A percentile compares a stretch with the other conserved stretches of the same genome.
These are phyloP conservation scores for Penicillium bialowiezense DNA, from an alignment of 495 filamentous ascomycete genomes.

Conservation along the genomic window DNA sequence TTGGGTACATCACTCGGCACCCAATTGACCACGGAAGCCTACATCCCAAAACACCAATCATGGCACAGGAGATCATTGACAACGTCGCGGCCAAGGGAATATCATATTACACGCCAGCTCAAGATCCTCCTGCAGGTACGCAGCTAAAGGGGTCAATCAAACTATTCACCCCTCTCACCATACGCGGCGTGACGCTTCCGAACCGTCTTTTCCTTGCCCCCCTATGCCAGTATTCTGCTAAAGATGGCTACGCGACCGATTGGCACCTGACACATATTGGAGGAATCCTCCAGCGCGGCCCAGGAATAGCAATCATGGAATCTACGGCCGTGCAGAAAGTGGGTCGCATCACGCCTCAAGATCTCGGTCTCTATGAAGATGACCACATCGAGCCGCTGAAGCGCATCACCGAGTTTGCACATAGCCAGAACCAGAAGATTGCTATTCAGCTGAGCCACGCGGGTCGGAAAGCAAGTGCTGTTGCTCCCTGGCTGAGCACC, in stretches of 20 bases:
- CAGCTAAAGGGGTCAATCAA: constrained; percentile 49
- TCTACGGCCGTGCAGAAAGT: constrained; percentile 62
- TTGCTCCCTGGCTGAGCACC: constrained; percentile 60
- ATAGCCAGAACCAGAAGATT: constrained; percentile 61
- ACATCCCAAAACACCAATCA: too few species aligned
- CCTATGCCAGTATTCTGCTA: constrained; percentile 62
- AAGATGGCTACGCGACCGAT: constrained; percentile 53
- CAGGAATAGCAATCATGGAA: constrained; percentile 65
- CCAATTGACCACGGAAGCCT: too few species aligned
- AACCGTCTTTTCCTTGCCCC: constrained; percentile 62
- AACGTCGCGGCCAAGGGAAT: constrained; percentile 16
- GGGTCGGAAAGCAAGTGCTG: constrained; percentile 65
- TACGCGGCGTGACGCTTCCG: constrained; percentile 57
- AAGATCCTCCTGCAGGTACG: constrained; percentile 56
- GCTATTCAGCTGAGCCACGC: constrained; percentile 71
- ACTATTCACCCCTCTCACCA: constrained; percentile 56
- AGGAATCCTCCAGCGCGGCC: constrained; percentile 57
- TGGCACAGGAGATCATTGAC: too few species aligned
- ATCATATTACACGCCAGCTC: constrained; percentile 58
- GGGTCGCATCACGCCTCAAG: constrained; percentile 69
- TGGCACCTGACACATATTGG: constrained; percentile 57
- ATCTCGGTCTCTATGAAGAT: constrained; percentile 67
- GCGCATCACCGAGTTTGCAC: constrained; percentile 60
- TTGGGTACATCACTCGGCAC: too few species aligned
- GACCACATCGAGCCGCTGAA: constrained; percentile 58